Percentiles rank a stretch among this genome's conserved stretches.
Conservation (phyloP, 805 yeast species). For the Lipomyces yamadae region DNA sequence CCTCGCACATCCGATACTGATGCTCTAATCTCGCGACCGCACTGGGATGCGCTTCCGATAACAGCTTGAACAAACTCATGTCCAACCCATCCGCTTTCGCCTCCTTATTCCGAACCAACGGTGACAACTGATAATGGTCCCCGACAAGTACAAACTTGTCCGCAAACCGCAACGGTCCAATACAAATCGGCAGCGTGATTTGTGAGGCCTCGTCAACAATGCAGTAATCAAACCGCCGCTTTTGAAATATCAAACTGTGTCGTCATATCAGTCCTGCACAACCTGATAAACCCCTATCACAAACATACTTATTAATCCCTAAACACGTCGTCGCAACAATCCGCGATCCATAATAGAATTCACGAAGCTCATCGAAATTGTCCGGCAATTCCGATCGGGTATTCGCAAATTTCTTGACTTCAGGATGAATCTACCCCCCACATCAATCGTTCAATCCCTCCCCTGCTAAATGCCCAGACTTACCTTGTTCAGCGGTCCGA, state of each 20-base stretch:
- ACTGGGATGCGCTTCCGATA: constrained; percentile 74
- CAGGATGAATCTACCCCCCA: constrained; percentile 58
- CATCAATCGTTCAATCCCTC: not conserved
- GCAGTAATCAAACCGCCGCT: constrained; percentile 80
- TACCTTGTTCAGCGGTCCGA: constrained; percentile 60
- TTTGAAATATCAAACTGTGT: constrained; percentile 55
- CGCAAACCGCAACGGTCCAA: constrained; percentile 83
- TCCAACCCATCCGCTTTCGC: constrained; percentile 72
- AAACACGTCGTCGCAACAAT: constrained; percentile 91
- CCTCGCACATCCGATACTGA: constrained; percentile 93
- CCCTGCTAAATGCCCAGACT: not conserved
- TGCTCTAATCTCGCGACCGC: constrained; percentile 75
- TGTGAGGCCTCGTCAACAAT: constrained; percentile 97
- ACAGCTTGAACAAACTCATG: constrained; percentile 71
- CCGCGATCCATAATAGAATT: constrained; percentile 58
- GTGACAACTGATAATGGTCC: constrained; percentile 92
- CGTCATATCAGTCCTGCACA: not conserved
- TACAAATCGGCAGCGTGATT: constrained; percentile 84
- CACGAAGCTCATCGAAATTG: constrained; percentile 51
- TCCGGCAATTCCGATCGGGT: constrained; percentile 23
- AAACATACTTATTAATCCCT: constrained; percentile 60
- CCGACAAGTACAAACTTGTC: constrained; percentile 91
- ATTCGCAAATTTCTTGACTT: constrained; percentile 53
- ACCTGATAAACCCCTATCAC: not conserved
- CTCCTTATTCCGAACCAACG: constrained; percentile 70